phyloP scores from a whole-genome alignment of 2,329 filamentous ascomycete species.

The Byssochlamys sp. region DNA sequence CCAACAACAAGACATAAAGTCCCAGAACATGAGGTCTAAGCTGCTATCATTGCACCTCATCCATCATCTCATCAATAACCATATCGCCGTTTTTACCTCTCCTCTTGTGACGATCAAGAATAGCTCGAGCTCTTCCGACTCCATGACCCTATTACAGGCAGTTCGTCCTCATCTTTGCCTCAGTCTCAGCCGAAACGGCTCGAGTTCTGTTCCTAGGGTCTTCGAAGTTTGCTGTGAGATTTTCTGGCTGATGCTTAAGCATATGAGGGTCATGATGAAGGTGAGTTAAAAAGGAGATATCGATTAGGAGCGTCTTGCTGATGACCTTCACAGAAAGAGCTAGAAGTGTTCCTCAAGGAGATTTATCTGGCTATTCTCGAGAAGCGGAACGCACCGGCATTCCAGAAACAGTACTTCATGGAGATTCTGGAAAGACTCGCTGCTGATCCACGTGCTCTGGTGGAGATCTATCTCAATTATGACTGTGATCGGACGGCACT shows the following conservation, averaged over 20 bases:
- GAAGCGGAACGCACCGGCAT: conserved; percentile 71
- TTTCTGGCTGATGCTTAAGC: conserved; percentile 94
- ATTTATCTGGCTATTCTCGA: conserved; percentile 90
- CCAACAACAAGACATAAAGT: conserved; percentile 82
- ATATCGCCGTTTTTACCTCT: conserved; percentile 81
- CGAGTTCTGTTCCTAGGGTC: conserved; percentile 80
- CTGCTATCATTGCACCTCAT: conserved; percentile 90
- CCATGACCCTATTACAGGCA: conserved; percentile 84
- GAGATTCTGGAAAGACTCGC: conserved; percentile 74
- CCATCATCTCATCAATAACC: conserved; percentile 88
- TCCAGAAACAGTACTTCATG: conserved; percentile 88
- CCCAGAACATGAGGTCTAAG: conserved; percentile 95
- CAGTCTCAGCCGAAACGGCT: conserved; percentile 86
- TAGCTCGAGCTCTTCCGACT: conserved; percentile 70
- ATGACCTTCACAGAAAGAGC: conserved; percentile 60
- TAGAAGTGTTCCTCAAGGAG: conserved; percentile 95
- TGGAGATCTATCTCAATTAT: conserved; percentile 95
- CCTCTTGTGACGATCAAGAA: conserved; percentile 86
- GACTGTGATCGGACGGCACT: conserved; percentile 87
- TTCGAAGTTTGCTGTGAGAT: conserved; percentile 96
- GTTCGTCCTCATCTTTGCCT: conserved; percentile 95
- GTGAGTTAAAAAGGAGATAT: conserved; percentile 34
- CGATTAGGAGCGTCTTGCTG: conserved; percentile 1
- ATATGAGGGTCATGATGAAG: conserved; percentile 89
- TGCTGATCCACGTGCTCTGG: conserved; percentile 74